Conservation (phyloP, 106 monocot species). For the Allium fistulosum region DNA sequence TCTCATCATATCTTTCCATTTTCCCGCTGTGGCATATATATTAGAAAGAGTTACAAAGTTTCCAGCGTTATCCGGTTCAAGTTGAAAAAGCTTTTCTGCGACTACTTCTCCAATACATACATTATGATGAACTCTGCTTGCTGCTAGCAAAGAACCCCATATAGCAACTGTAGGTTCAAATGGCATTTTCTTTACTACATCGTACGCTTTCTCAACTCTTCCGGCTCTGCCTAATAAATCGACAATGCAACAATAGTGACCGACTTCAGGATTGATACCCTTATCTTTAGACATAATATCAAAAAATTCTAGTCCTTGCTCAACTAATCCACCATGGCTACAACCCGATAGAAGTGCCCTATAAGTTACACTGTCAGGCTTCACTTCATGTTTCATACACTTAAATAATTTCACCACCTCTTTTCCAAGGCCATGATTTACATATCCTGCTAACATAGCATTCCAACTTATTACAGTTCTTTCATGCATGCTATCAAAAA, state of each 20-base stretch:
- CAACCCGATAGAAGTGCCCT: constrained; percentile 68
- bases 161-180: constrained; percentile 46
- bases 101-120: constrained; percentile 43
- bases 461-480: constrained; percentile 71
- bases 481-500: constrained; percentile 53
- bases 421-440: constrained; percentile 50
- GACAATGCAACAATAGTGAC: constrained; percentile 62
- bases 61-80: constrained; percentile 50
- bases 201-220: constrained; percentile 41
- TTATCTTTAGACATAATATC: constrained; percentile 22
- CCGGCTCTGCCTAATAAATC: constrained; percentile 71
- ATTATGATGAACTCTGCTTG: constrained; percentile 53
- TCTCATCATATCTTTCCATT: constrained; percentile 52
- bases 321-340: constrained; percentile 59
- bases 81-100: constrained; percentile 31
- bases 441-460: constrained; percentile 51
- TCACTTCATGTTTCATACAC: constrained; percentile 35
- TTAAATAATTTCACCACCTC: constrained; percentile 53
- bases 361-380: constrained; percentile 61
- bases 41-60: constrained; percentile 66
- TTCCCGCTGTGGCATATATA: constrained; percentile 51
- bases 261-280: constrained; percentile 25
- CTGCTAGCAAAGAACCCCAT: constrained; percentile 63
- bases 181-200: constrained; percentile 54
- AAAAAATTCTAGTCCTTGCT: constrained; percentile 48